A percentile compares a stretch with the other conserved stretches of the same genome.
These are phyloP conservation scores for Dysphania ambrosioides DNA, from an alignment of 148 eudicot genomes.

Conservation along the genomic window DNA sequence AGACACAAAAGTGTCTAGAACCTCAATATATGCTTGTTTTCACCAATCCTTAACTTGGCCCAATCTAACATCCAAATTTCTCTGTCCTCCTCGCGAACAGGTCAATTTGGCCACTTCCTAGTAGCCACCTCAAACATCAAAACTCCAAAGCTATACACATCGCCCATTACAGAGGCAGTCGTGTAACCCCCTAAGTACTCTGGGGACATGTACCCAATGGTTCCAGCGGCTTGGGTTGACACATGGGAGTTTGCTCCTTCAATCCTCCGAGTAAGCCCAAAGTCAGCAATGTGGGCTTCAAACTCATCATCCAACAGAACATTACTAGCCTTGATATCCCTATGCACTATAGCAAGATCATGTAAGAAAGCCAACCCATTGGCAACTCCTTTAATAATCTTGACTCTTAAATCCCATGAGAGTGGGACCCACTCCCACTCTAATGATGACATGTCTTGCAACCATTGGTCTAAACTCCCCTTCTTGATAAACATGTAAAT, in stretches of 20 bases:
- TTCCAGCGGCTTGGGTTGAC: constrained; percentile 84
- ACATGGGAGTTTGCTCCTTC: constrained; percentile 60
- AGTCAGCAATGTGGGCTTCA: constrained; percentile 81
- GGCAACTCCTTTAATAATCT: constrained; percentile 62
- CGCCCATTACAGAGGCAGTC: constrained; percentile 53
- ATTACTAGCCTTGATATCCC: constrained; percentile 87
- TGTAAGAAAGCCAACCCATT: constrained; percentile 60
- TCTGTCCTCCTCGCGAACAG: constrained; percentile 35
- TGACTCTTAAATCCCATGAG: constrained; percentile 55
- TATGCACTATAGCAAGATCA: constrained; percentile 55
- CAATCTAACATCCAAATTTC: constrained; percentile 70
- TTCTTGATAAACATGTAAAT: constrained; percentile 68
- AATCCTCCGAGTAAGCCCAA: constrained; percentile 71
- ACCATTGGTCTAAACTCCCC: constrained; percentile 87
- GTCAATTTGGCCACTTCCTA: constrained; percentile 62
- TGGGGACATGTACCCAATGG: constrained; percentile 95
- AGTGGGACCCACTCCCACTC: constrained; percentile 34
- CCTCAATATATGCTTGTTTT: constrained; percentile 38
- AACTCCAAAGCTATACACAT: constrained; percentile 83
- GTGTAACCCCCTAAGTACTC: constrained; percentile 59
- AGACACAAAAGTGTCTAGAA: constrained; percentile 40
- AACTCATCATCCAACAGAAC: constrained; percentile 56
- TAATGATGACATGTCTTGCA: constrained; percentile 47
- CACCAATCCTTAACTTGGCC: constrained; percentile 44
- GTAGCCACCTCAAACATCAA: constrained; percentile 65